Evolutionary conservation across 2,329 filamentous ascomycete genomes (phyloP), one percentile per base, ranked within the genome.

Genomic region (Periglandula ipomoeae): DNA sequence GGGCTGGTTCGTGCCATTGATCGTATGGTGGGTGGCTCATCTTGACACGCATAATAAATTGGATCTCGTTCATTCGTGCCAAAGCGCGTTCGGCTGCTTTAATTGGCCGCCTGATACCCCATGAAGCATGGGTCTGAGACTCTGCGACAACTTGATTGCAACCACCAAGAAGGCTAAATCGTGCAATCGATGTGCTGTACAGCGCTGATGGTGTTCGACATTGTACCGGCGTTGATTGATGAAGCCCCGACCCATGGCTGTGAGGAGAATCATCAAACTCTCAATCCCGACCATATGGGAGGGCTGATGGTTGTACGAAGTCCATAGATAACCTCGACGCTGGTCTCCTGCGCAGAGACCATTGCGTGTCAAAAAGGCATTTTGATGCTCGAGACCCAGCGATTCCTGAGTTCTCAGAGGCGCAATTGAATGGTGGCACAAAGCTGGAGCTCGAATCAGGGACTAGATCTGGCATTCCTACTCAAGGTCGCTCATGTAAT

Each of bases 1-100:
- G 46, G 17, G 11, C 9, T 26, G 15, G 27, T 26, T 13, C 20
- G 27, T 19, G 26, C 24, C 15, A 34, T 34, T 47, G 45, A 26
- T 34, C 19, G 15, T 23, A 35, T 11, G 17, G 4, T 30, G 32
- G 27, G 19, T 17, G 24, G 23, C 26, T 24, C 41, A 45, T 45
- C 35, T 51, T 47, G 44, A 47, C 35, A 44, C 47, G 47, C 50
- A 50, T 47, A 39, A 44, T 49, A 30, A 47, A 52, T 40, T 52
- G 44, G 34, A 47, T 44, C 34, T 44, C 44, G 50, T 48, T 47
- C 40, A 27, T 22, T 38, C 50, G 47, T 50, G 44, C 39, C 47
- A 44, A 45, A 46, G 40, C 44, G 50, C 40, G 47, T 52, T 20
- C 19, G 20, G n/a, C 26, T 11, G 24, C 27, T 19, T 15, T 42